phyloP scores from a whole-genome alignment of 2,329 filamentous ascomycete genomes.

The Paramyrothecium sp. region DNA sequence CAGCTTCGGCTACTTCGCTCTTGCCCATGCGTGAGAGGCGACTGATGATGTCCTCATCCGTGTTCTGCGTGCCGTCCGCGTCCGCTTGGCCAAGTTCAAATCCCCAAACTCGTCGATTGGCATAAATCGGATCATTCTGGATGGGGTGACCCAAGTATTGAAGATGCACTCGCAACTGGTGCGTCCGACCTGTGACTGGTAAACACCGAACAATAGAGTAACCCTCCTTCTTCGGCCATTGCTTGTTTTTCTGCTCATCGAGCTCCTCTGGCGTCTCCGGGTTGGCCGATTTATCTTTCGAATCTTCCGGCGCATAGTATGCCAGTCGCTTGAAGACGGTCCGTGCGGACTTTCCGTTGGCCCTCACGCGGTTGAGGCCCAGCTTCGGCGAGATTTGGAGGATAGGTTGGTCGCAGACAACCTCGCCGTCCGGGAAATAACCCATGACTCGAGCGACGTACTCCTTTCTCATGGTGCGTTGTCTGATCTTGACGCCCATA shows the following conservation, averaged over 20 bases:
- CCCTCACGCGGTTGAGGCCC: conserved; percentile 89
- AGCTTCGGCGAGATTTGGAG: conserved; percentile 93
- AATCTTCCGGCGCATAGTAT: conserved; percentile 70
- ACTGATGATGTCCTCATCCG: conserved; percentile 87
- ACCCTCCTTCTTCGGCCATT: conserved; percentile 61
- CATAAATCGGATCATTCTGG: conserved; percentile 96
- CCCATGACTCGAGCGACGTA: conserved; percentile 91
- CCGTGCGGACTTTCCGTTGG: conserved; percentile 83
- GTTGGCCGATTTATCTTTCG: conserved; percentile 7
- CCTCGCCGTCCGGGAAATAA: conserved; percentile 85
- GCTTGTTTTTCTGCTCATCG: conserved; percentile 22
- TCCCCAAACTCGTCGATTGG: conserved; percentile 90
- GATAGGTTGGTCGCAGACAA: conserved; percentile 91
- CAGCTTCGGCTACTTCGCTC: conserved; percentile 83
- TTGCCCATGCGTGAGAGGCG: conserved; percentile 90
- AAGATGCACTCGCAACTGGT: conserved; percentile 91
- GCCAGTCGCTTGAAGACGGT: conserved; percentile 90
- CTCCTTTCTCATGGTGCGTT: conserved; percentile 86
- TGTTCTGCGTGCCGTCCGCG: conserved; percentile 64
- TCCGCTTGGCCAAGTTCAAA: conserved; percentile 69
- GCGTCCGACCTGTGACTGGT: conserved; percentile 89
- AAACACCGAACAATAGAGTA: conserved; percentile 95
- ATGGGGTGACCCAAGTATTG: conserved; percentile 95
- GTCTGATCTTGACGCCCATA: conserved; percentile 73
- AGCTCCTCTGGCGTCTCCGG: conserved; percentile 11